Base-by-base conservation (phyloP, 179 eudicot genomes). In the Actinidia polygama region DNA sequence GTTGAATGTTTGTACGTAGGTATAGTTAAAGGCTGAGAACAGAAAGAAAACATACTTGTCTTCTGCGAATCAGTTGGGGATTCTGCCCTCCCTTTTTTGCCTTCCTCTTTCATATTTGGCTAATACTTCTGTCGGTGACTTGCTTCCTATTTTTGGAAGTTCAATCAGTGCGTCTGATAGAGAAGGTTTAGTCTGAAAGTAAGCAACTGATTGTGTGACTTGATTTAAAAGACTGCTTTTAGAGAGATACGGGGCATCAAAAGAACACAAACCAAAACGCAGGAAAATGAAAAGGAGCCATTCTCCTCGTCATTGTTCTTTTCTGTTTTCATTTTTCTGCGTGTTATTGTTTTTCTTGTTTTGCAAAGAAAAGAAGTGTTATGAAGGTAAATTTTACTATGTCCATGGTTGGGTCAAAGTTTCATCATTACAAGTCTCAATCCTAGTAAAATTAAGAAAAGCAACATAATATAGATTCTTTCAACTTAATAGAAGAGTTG, bases 61-160 rank as follows among this genome's bases (percentile, higher is more conserved):
- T 76, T 44, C 68, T 66, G 84, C 6, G 84, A 76, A 54, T 55
- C 23, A 51, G 64, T 55, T 40, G 80, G 80, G 51, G 84, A 82
- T 21, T 40, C 75, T 21, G 75, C 73, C 55, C 26, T 77, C 68
- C n/a, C 80, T 53, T 18, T 40, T 36, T 77, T 57, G 55, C 14
- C 75, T 40, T 76, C 80, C 80, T 63, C 47, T 40, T 82, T 57
- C 84, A 82, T 76, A 23, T 55, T 63, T 30, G 7, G 71, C 57
- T 46, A 46, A 44, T 73, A 10, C 44, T 47, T 59, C 78, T 15
- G 78, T 21, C 47, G 59, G 49, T 58, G 16, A 72, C 78, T 81
- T 57, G 78, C 18, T 73, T 61, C 55, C 83, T 79, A 26, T 58
- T 58, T 58, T 58, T 51, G 67, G 51, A 59, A 57, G 26, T 58